Evolutionary conservation across 176 grass and related monocot species (phyloP).

Genomic region (Lolium perenne): DNA sequence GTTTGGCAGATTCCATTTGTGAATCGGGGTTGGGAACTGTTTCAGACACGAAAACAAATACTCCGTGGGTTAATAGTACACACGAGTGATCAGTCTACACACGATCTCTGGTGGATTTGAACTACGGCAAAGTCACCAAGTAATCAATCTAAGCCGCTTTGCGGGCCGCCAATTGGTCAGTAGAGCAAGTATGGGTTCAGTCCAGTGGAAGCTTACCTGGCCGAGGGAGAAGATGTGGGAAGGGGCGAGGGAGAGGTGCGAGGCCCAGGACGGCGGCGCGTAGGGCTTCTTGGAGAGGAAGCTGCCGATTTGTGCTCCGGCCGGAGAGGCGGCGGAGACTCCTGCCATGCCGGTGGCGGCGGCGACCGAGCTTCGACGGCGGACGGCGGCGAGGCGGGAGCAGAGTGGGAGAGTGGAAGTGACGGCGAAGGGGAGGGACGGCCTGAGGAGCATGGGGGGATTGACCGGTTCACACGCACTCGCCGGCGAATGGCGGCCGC

Average conservation of each 20-base stretch:
- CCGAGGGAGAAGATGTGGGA: slow-evolving; percentile 75
- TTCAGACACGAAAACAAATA: slow-evolving; percentile 7
- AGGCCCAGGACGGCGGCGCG: slow-evolving; percentile 77
- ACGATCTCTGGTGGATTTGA: neutral
- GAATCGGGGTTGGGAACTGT: slow-evolving; percentile 94
- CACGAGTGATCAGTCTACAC: neutral
- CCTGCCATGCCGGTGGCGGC: slow-evolving; percentile 34
- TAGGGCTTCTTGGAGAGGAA: slow-evolving; percentile 88
- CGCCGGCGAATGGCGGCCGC: slow-evolving; percentile 9
- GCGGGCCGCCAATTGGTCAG: neutral
- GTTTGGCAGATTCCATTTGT: slow-evolving; percentile 94
- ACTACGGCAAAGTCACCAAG: neutral
- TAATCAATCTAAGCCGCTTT: neutral
- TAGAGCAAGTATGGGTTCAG: neutral
- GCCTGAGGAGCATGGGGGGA: slow-evolving; percentile 26
- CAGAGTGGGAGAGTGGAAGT: slow-evolving; percentile 11
- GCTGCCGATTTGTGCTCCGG: slow-evolving; percentile 54
- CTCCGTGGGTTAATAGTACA: neutral
- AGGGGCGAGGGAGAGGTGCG: slow-evolving; percentile 73
- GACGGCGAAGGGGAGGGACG: slow-evolving; percentile 5
- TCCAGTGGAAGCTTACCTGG: slow-evolving; percentile 48
- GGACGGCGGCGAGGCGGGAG: slow-evolving; percentile 2
- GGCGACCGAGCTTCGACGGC: slow-evolving; percentile 20
- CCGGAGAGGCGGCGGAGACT: slow-evolving; percentile 25
- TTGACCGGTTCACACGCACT: neutral